Evolutionary conservation across 2,329 filamentous ascomycete species (phyloP).

Genomic region (Chaetomium olivaceum): DNA sequence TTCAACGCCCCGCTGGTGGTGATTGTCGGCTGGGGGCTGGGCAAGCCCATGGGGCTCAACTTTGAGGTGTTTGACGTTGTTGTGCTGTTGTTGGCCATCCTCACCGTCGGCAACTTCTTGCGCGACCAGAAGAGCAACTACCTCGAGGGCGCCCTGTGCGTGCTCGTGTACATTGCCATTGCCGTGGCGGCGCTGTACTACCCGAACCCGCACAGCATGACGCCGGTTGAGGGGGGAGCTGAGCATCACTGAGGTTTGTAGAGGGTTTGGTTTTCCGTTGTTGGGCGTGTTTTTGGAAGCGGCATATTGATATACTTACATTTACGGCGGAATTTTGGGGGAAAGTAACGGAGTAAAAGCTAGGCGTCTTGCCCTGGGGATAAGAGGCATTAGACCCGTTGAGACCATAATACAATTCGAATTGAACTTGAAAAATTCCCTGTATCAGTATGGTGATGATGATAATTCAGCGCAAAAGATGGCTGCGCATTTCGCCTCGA

Average conservation of each 20-base stretch:
- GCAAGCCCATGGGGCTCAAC: constrained; percentile 71
- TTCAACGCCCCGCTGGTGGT: constrained; percentile 84
- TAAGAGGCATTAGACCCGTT: background rate
- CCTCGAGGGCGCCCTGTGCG: constrained; percentile 78
- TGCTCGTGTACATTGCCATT: constrained; percentile 65
- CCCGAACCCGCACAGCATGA: constrained; percentile 44
- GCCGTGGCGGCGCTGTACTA: constrained; percentile 60
- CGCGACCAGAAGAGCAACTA: constrained; percentile 89
- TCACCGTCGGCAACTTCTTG: constrained; percentile 85
- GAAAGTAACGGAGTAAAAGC: background rate
- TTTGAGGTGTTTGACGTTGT: constrained; percentile 87
- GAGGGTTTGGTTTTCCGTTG: background rate
- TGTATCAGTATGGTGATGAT: background rate
- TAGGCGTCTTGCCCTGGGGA: background rate
- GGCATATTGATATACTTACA: background rate
- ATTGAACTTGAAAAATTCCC: background rate
- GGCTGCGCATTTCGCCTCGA: background rate
- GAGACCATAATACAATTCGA: background rate
- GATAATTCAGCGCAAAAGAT: background rate
- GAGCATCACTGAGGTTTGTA: background rate
- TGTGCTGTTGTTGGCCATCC: constrained; percentile 77
- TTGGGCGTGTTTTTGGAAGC: background rate
- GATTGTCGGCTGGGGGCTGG: constrained; percentile 78
- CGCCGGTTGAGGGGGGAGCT: background rate
- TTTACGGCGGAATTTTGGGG: background rate